Evolutionary conservation across 352 stramenopile species (phyloP), one percentile per base, ranked within the genome.

Genomic region (Blastocystis sp.): DNA sequence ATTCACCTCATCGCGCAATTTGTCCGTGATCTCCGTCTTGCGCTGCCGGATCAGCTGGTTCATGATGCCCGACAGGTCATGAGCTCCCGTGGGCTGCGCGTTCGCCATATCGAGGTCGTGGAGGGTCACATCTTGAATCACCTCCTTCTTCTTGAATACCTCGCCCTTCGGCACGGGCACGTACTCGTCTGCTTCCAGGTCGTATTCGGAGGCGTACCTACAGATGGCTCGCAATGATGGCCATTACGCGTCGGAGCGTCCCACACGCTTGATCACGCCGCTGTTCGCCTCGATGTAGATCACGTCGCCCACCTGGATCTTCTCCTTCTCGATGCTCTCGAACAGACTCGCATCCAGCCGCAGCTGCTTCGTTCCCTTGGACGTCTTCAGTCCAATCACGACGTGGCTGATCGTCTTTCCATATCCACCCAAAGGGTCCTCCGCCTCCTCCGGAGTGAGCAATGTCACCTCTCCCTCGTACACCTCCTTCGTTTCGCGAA

Each of bases 261-360:
- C 97, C 4, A 99, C 97, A 43, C 97, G 93, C 92, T 99, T 99
- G 61, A 99, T 96, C 0, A 95, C 97, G 19, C 97, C 97, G 62
- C 95, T 98, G 91, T 98, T 98, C 1, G 96, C 95, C 90, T 99
- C 97, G 89, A 99, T 98, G 90, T 98, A 99, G 89, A 99, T 98
- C 70, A 99, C 95, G 91, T 99, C 97, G 17, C 97, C 97, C 11
- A 98, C 94, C 17, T 94, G 92, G 0, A 98, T 95, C 64, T 96
- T 96, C 90, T 99, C 97, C 91, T 99, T 99, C 82, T 98, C 94
- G 43, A 99, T 91, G 59, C 93, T 94, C 87, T 99, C 97, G 92
- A 99, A 98, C 90, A 99, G 99, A 76, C 94, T 98, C 3, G 97
- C 96, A 92, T 99, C 97, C 3, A 99, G 91, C 81, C 96, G 94